phyloP scores from a whole-genome alignment of 192 early-diverging fungal species.

The Chytriomyces sp. region DNA sequence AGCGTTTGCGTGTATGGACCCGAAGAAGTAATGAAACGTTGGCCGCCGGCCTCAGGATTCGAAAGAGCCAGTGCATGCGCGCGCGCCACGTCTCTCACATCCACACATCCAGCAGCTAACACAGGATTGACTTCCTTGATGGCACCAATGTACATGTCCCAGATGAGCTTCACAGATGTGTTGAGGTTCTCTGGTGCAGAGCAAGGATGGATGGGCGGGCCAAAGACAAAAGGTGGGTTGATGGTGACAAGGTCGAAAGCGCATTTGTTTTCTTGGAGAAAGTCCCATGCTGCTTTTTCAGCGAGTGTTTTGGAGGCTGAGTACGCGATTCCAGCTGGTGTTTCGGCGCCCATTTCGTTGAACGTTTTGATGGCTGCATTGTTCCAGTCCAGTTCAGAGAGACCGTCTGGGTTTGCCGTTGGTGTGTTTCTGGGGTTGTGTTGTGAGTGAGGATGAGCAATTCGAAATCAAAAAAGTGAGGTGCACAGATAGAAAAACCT shows the following conservation, averaged over 20 bases:
- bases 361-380: slow-evolving; percentile 8
- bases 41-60: slow-evolving; percentile 8
- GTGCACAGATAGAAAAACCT: background rate
- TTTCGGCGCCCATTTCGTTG: slow-evolving; percentile 21
- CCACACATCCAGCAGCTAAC: slow-evolving; percentile 27
- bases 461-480: background rate
- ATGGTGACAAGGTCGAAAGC: slow-evolving; percentile 33
- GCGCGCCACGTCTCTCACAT: slow-evolving; percentile 45
- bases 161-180: slow-evolving; percentile 26
- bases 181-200: slow-evolving; percentile 13
- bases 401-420: slow-evolving; percentile 9
- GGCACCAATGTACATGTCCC: background rate
- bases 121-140: slow-evolving; percentile 19
- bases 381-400: slow-evolving; percentile 47
- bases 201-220: slow-evolving; percentile 25
- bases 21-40: slow-evolving; percentile 35
- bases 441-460: background rate
- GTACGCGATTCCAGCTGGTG: slow-evolving; percentile 26
- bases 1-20: slow-evolving; percentile 19
- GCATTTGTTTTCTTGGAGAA: slow-evolving; percentile 33
- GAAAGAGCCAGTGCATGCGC: slow-evolving; percentile 38
- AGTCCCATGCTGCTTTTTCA: slow-evolving; percentile 46
- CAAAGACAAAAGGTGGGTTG: slow-evolving; percentile 43
- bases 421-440: background rate
- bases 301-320: slow-evolving; percentile 42